Evolutionary conservation across 2,329 filamentous ascomycete genomes (phyloP), one percentile per base, ranked within the genome.

Genomic region (Beauveria rudraprayagi): DNA sequence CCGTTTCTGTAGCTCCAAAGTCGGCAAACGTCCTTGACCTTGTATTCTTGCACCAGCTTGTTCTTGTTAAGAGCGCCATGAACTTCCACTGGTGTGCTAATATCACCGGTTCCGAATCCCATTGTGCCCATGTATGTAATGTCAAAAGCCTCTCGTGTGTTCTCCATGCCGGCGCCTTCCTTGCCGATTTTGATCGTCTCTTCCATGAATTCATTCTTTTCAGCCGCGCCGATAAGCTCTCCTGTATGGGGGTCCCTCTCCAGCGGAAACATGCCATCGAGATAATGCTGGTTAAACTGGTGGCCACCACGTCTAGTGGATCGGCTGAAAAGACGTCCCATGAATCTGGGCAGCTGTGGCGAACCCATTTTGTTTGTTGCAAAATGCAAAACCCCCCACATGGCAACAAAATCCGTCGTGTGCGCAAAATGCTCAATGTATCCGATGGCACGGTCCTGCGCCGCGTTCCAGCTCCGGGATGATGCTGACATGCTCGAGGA

Each of bases 401-500:
- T 76, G 4, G 89, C 82, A 2, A 93, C 89, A 65, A 91, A 89
- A 67, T 94, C 90, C 17, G 79, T 81, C 9, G 80, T 81, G 69
- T 92, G 89, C 3, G 86, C 87, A 68, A 92, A 94, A 72, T 94
- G 90, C 72, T 94, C 90, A 44, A 94, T 87, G 65, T 92, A 81
- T 6, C 82, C 79, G 56, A 93, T 86, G 3, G 82, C 82, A 46
- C 77, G 74, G 63, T 78, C 76, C 5, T 77, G 73, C 9, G 77
- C 71, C 1, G 75, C 69, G 1, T 69, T 70, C 1, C 74, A 70
- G 6, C 72, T 73, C 22, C 74, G 65, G 11, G 76, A 73, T 0
- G 73, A 72, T 9, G 70, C 51, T 0, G 73, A 73, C 10, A 70
- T 52, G 5, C 67, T 66, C 0, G 72, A 70, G 3, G 68, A 62